Conservation (phyloP, 1,284 basidiomycete genomes). For the Puccinia novopanici region DNA sequence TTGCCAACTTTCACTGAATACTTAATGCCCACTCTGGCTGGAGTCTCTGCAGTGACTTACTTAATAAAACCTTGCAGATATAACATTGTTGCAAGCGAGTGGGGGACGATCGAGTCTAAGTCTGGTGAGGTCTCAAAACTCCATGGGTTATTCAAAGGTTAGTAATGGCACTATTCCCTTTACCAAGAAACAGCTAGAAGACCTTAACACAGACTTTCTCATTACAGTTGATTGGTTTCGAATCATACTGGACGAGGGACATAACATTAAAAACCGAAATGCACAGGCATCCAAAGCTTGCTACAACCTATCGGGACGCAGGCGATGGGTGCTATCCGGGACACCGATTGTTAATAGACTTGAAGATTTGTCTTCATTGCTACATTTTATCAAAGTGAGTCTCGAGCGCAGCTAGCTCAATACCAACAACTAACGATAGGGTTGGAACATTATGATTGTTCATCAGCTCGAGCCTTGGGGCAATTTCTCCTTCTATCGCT, state of each 20-base stretch:
- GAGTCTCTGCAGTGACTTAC: too few species aligned
- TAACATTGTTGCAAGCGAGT: constrained; percentile 43
- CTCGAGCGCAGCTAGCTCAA: not conserved
- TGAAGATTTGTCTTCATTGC: constrained; percentile 51
- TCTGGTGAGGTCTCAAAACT: not conserved
- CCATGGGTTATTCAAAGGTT: constrained; percentile 18
- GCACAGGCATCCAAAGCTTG: constrained; percentile 89
- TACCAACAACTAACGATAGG: too few species aligned
- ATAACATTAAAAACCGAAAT: constrained; percentile 87
- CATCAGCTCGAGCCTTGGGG: too few species aligned
- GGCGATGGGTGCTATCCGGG: too few species aligned
- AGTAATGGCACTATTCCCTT: not conserved
- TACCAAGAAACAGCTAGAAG: not conserved
- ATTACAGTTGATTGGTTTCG: constrained; percentile 55
- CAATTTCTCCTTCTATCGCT: too few species aligned
- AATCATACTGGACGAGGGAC: constrained; percentile 74
- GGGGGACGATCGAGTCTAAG: constrained; percentile 26
- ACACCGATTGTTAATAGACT: too few species aligned
- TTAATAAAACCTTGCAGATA: too few species aligned
- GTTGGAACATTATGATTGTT: too few species aligned
- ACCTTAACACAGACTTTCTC: not conserved
- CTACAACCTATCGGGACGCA: too few species aligned
- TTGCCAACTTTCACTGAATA: too few species aligned
- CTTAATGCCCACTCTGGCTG: too few species aligned
- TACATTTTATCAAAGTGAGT: constrained; percentile 25